Evolutionary conservation across 352 stramenopile genomes (phyloP), one percentile per base, ranked within the genome.

Genomic region (Phytophthora fragariae): DNA sequence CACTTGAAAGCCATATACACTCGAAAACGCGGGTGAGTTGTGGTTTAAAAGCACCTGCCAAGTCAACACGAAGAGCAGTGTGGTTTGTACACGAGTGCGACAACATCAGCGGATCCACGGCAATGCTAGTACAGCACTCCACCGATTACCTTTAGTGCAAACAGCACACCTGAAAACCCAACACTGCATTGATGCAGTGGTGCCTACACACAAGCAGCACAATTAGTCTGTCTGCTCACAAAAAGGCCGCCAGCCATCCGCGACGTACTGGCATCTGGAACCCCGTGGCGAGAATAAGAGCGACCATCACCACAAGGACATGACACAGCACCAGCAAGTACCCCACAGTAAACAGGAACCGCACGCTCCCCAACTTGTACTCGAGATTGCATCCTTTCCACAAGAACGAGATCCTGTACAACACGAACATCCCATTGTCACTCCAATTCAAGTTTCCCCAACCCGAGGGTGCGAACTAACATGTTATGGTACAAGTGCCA

Each of bases 401-500:
- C n/a, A 96, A 67, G 50, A 96, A 92, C 24, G 89, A 96, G 8
- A 85, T 65, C 83, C 89, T 96, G 62, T 15, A 47, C 56, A 24
- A 44, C 21, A 65, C 31, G 24, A 44, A 14, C 8, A 41, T 12
- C 11, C 35, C 35, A 12, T 41, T 12, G 10, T 41, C 35, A 41
- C 8, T 14, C 3, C 35, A 41, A 15, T 41, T 8, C 33, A 37
- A 37, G 10, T 15, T 4, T 41, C 10, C 5, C 3, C 35, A 5
- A 27, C 24, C 24, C 24, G 24, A 27, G 35, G 10, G 35, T 41
- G 9, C 2, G 14, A 57, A 39, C 62, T 8, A 73, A 93, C 93
- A 98, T 97, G 80, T 97, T 98, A 73, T 97, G 87, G 76, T 97
- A 98, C 21, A 98, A 77, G 64, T 98, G 92, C 70, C 91, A 86